phyloP scores from a whole-genome alignment of 2,329 filamentous ascomycete genomes.

The Arthrobotrys sphaeroides region DNA sequence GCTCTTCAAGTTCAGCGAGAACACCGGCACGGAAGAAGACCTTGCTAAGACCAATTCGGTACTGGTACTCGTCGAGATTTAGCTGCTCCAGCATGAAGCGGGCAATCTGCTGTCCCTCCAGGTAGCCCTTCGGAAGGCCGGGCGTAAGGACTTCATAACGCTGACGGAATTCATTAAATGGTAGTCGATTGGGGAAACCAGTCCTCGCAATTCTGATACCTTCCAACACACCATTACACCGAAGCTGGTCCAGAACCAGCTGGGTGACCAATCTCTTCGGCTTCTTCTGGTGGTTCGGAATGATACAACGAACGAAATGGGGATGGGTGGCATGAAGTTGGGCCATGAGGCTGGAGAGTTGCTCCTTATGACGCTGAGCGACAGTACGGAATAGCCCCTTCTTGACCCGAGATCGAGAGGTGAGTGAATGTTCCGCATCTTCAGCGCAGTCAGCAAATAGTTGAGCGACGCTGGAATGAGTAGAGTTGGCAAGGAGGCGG shows the following conservation, averaged over 20 bases:
- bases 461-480: conserved; percentile 80
- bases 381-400: conserved; percentile 97
- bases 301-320: conserved; percentile 96
- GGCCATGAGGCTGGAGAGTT: conserved; percentile 93
- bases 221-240: conserved; percentile 98
- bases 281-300: conserved; percentile 97
- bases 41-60: conserved; percentile 93
- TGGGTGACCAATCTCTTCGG: conserved; percentile 91
- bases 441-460: conserved; percentile 85
- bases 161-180: conserved; percentile 92
- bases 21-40: conserved; percentile 98
- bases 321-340: conserved; percentile 96
- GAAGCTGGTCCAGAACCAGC: conserved; percentile 94
- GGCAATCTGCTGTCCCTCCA: conserved; percentile 87
- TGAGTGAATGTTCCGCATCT: conserved; percentile 79
- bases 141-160: conserved; percentile 93
- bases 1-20: conserved; percentile 94
- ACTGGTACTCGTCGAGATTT: conserved; percentile 82
- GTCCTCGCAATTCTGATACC: conserved; percentile 96
- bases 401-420: conserved; percentile 82
- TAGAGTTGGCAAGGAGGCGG: conserved; percentile 81
- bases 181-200: conserved; percentile 91
- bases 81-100: conserved; percentile 89
- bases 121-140: conserved; percentile 86
- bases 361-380: conserved; percentile 96